Percentiles rank a stretch among this genome's conserved stretches.
phyloP scores from a whole-genome alignment of 352 stramenopile species.

The Phytopythium kandeliae region DNA sequence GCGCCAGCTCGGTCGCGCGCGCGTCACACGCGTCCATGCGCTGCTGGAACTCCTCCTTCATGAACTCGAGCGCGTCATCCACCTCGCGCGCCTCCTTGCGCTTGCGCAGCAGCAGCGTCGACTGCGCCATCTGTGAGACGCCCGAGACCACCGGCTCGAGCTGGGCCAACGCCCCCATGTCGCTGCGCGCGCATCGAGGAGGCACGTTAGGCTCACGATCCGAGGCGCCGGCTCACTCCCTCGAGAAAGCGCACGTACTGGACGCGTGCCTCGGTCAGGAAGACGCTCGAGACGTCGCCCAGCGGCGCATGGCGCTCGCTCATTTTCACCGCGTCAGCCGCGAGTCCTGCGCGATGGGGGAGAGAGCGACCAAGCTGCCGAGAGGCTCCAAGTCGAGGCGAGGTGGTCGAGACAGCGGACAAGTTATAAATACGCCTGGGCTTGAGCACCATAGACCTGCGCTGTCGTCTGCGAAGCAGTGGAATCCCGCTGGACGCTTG shows the following conservation, averaged over 20 bases:
- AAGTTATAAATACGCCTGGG: too few species aligned
- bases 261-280: conserved; percentile 66
- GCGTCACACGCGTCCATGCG: conserved; percentile 87
- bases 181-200: too few species aligned
- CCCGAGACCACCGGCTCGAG: conserved; percentile 77
- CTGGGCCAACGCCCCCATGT: conserved; percentile 38
- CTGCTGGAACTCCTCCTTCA: conserved; percentile 90
- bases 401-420: too few species aligned
- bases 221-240: too few species aligned
- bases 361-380: too few species aligned
- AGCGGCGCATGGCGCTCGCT: conserved; percentile 13
- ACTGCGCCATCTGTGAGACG: conserved; percentile 87
- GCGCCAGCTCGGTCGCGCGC: conserved; percentile 72
- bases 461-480: too few species aligned
- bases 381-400: too few species aligned
- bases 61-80: conserved; percentile 88
- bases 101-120: conserved; percentile 89
- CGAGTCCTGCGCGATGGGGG: too few species aligned
- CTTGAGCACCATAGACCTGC: too few species aligned
- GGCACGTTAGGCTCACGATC: too few species aligned
- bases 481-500: too few species aligned
- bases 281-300: conserved; percentile 50
- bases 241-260: conserved; percentile 17
- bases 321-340: conserved; percentile 9
- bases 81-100: conserved; percentile 92